Percentiles rank a stretch among this genome's conserved stretches.
phyloP scores from a whole-genome alignment of 768 basidiomycete genomes.

The Leccinum subgranulosum region DNA sequence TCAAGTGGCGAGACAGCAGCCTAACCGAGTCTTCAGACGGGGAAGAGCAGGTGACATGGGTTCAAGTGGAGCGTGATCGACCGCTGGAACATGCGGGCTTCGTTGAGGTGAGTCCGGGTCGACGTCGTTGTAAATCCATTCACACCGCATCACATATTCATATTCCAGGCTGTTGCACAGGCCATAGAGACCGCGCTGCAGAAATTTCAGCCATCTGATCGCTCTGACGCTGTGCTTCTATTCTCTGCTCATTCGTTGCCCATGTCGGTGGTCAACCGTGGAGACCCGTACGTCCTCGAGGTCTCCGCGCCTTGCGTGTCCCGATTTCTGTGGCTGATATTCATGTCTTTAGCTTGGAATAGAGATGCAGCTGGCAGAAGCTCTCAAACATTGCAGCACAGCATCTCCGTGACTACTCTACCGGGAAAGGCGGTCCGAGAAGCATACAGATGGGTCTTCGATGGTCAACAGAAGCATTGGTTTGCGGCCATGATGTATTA shows the following conservation, averaged over 20 bases:
- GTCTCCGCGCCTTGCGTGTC: slow-evolving; percentile 68
- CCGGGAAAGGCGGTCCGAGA: slow-evolving; percentile 56
- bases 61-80: slow-evolving; percentile 97
- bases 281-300: slow-evolving; percentile 95
- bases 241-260: slow-evolving; percentile 98
- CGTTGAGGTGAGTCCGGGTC: slow-evolving; percentile 67
- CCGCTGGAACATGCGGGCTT: slow-evolving; percentile 96
- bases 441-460: slow-evolving; percentile 81
- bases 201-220: slow-evolving; percentile 69
- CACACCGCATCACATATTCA: slow-evolving; percentile 1
- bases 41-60: slow-evolving; percentile 60
- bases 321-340: neutral
- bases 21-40: slow-evolving; percentile 84
- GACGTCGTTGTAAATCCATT: neutral
- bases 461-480: slow-evolving; percentile 87
- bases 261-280: slow-evolving; percentile 97
- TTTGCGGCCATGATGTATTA: slow-evolving; percentile 50
- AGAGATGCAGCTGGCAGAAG: slow-evolving; percentile 83
- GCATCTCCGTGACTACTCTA: slow-evolving; percentile 65
- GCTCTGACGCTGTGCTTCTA: slow-evolving; percentile 76
- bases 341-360: slow-evolving; percentile 73
- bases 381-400: slow-evolving; percentile 82
- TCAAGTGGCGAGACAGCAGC: slow-evolving; percentile 66
- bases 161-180: slow-evolving; percentile 77
- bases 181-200: slow-evolving; percentile 80